Conservation (phyloP, 768 basidiomycete genomes). For the Pisolithus marmoratus region DNA sequence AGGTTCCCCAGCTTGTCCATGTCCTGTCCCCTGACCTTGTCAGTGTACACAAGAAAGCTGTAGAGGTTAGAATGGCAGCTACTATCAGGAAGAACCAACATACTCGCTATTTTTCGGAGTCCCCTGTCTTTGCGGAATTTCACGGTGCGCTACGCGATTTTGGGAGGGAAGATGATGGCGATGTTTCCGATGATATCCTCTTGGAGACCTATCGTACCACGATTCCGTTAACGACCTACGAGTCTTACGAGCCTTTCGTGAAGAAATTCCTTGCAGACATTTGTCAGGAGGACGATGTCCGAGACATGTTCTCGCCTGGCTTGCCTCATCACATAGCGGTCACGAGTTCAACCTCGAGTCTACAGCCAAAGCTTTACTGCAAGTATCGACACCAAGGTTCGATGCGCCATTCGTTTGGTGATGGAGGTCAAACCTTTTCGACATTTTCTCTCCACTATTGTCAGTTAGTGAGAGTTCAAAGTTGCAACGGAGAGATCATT, state of each 20-base stretch:
- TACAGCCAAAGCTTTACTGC: slow-evolving; percentile 12
- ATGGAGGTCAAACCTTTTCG: slow-evolving; percentile 14
- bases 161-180: neutral
- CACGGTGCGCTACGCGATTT: slow-evolving; percentile 3
- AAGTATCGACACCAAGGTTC: slow-evolving; percentile 10
- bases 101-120: slow-evolving; percentile 10
- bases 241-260: slow-evolving; percentile 11
- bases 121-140: slow-evolving; percentile 4
- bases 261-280: slow-evolving; percentile 9
- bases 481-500: neutral
- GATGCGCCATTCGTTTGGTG: neutral
- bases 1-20: neutral
- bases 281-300: slow-evolving; percentile 15
- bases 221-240: slow-evolving; percentile 9
- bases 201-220: slow-evolving; percentile 5
- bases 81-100: slow-evolving; percentile 10
- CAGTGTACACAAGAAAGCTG: neutral
- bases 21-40: neutral
- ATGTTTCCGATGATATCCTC: neutral
- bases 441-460: slow-evolving; percentile 15
- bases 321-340: slow-evolving; percentile 7
- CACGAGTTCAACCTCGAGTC: slow-evolving; percentile 13
- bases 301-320: slow-evolving; percentile 16
- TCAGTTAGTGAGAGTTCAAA: slow-evolving; percentile 2
- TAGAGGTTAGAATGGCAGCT: slow-evolving; percentile 2